phyloP scores from a whole-genome alignment of 2,329 filamentous ascomycete genomes.

The Botrytis cinerea region DNA sequence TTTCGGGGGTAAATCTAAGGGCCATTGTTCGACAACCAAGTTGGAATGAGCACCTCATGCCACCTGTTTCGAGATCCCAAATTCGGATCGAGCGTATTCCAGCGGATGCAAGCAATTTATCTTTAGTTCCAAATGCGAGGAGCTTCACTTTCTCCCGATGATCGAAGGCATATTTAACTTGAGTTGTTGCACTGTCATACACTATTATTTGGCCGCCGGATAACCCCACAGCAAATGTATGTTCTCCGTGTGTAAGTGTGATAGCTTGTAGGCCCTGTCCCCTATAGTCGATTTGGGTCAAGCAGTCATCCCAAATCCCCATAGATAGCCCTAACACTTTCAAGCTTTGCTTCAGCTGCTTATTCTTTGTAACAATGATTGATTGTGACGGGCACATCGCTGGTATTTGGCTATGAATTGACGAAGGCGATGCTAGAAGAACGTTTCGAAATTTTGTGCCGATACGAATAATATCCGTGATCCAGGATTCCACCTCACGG shows the following conservation, averaged over 20 bases:
- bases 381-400: background rate
- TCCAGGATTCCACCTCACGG: background rate
- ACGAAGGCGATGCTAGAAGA: background rate
- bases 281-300: background rate
- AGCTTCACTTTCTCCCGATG: background rate
- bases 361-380: background rate
- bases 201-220: background rate
- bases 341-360: background rate
- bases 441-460: background rate
- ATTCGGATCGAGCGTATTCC: background rate
- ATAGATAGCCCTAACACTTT: background rate
- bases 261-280: background rate
- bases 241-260: background rate
- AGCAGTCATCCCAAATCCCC: background rate
- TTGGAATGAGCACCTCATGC: background rate
- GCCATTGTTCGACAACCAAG: background rate
- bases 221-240: background rate
- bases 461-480: background rate
- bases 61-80: background rate
- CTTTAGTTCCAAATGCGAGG: background rate
- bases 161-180: background rate
- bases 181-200: background rate
- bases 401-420: background rate
- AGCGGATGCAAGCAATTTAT: background rate
- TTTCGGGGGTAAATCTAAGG: background rate